Evolutionary conservation across 129 eudicot species (phyloP).

Genomic region (Daucus carota): DNA sequence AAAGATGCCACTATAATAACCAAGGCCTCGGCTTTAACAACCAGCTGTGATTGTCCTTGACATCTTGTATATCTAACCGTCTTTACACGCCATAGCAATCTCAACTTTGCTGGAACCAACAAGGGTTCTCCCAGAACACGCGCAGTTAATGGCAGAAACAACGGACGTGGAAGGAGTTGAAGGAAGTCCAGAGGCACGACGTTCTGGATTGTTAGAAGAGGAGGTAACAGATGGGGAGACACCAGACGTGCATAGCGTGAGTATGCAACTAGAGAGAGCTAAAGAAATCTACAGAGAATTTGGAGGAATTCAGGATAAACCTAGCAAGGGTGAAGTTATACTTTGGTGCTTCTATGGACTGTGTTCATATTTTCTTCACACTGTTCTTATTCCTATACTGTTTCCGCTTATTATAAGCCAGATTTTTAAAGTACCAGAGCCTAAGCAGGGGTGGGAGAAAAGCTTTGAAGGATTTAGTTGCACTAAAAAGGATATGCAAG

Average conservation of each 20-base stretch:
- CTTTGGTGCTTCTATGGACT: constrained; percentile 67
- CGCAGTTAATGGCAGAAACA: not conserved
- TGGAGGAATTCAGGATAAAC: constrained; percentile 44
- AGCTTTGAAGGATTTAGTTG: constrained; percentile 40
- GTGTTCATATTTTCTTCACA: constrained; percentile 67
- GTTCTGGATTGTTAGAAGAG: constrained; percentile 34
- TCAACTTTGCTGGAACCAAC: not conserved
- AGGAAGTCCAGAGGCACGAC: constrained; percentile 7
- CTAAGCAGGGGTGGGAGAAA: constrained; percentile 46
- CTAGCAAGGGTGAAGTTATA: constrained; percentile 48
- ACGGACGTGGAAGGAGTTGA: not conserved
- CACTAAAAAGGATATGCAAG: constrained; percentile 33
- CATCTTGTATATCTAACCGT: not conserved
- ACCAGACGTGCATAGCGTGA: constrained; percentile 25
- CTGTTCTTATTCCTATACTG: constrained; percentile 64
- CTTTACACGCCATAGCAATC: not conserved
- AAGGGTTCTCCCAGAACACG: not conserved
- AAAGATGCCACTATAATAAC: not conserved
- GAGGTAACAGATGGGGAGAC: constrained; percentile 22
- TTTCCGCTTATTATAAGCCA: constrained; percentile 80
- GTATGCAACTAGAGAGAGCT: constrained; percentile 39
- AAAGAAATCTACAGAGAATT: constrained; percentile 30
- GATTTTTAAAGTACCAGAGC: constrained; percentile 32
- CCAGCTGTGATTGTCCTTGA: constrained; percentile 1
- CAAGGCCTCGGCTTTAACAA: constrained; percentile 4